Percentiles rank a stretch among this genome's conserved stretches.
Evolutionary conservation across 768 basidiomycete species (phyloP).

Genomic region (Mycena sanguinolenta): DNA sequence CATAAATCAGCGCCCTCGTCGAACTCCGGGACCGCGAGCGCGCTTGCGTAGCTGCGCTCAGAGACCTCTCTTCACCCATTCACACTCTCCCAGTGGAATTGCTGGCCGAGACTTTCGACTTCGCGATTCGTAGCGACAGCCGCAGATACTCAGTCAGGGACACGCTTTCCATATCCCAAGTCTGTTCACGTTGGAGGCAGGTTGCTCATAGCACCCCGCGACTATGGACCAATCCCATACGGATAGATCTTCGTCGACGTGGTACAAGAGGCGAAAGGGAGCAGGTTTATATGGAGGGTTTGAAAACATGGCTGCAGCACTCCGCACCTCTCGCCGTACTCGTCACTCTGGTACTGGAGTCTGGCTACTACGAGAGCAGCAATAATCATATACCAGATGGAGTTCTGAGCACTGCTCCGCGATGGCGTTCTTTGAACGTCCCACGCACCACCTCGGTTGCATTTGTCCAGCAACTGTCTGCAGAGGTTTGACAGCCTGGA

Average conservation of each 20-base stretch:
- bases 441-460: too few relatives aligned
- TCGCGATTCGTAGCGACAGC: neutral
- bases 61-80: neutral
- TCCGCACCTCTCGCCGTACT: neutral
- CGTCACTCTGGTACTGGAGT: neutral
- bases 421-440: neutral
- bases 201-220: conserved; percentile 2
- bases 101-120: neutral
- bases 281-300: neutral
- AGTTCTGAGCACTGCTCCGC: neutral
- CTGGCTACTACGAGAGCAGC: too few relatives aligned
- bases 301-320: neutral
- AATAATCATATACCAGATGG: neutral
- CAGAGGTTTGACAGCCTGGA: too few relatives aligned
- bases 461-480: too few relatives aligned
- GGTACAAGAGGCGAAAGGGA: neutral
- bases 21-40: neutral
- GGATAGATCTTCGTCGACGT: neutral
- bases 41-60: neutral
- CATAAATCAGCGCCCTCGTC: too few relatives aligned
- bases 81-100: neutral
- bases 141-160: too few relatives aligned
- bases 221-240: neutral
- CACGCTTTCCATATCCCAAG: neutral
- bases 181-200: neutral